Conservation (phyloP, 805 yeast species). For the Wickerhamomyces chambardii region DNA sequence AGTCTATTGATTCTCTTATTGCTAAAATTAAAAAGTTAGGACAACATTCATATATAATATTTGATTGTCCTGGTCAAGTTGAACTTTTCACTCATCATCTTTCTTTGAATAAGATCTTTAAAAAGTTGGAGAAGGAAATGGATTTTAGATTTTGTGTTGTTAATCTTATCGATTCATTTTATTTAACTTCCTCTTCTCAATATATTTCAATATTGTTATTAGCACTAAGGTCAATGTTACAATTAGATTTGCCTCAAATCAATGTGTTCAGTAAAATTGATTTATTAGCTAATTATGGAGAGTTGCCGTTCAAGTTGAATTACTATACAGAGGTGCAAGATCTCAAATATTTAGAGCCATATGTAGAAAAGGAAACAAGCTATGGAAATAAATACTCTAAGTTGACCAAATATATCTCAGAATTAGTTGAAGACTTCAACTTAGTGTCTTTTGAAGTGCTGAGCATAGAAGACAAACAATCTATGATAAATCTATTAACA, state of each 20-base stretch:
- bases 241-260: constrained; percentile 85
- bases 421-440: constrained; percentile 79
- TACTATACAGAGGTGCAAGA: constrained; percentile 93
- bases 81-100: constrained; percentile 90
- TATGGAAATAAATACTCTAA: constrained; percentile 53
- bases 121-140: constrained; percentile 47
- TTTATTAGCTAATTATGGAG: constrained; percentile 65
- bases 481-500: constrained; percentile 78
- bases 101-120: constrained; percentile 62
- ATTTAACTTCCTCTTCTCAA: constrained; percentile 80
- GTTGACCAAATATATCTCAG: constrained; percentile 71
- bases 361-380: constrained; percentile 63
- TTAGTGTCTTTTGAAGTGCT: constrained; percentile 84
- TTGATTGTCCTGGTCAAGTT: constrained; percentile 95
- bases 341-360: constrained; percentile 56
- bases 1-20: constrained; percentile 49
- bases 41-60: constrained; percentile 54
- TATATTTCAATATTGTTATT: constrained; percentile 75
- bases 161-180: constrained; percentile 74
- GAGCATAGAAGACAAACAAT: constrained; percentile 82
- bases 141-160: constrained; percentile 79
- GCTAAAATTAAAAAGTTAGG: constrained; percentile 48
- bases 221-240: constrained; percentile 86
- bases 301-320: constrained; percentile 72
- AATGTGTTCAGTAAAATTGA: constrained; percentile 93